Percentiles rank a stretch among this genome's conserved stretches.
Evolutionary conservation across 495 filamentous ascomycete genomes (phyloP).

Genomic region (Podospora fimiseda): DNA sequence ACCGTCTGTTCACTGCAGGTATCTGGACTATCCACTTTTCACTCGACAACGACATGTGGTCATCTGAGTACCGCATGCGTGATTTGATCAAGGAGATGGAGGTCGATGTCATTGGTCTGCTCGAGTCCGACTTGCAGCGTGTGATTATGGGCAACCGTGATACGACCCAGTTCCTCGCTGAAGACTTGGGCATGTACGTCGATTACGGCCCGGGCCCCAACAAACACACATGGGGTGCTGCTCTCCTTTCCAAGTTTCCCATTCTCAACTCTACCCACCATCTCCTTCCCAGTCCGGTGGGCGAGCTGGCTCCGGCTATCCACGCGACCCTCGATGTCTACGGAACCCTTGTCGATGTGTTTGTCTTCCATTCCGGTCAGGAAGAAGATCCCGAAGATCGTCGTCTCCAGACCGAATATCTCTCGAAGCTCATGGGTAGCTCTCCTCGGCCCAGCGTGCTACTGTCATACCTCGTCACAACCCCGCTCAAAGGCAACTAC

Average conservation of each 20-base stretch:
- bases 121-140: constrained; percentile 90
- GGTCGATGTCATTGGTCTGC: constrained; percentile 86
- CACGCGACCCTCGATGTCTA: constrained; percentile 92
- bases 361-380: constrained; percentile 98
- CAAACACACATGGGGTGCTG: constrained; percentile 97
- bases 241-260: constrained; percentile 92
- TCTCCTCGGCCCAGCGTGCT: constrained; percentile 76
- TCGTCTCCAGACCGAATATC: constrained; percentile 77
- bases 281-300: constrained; percentile 83
- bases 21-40: constrained; percentile 99
- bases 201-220: constrained; percentile 97
- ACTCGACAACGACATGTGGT: constrained; percentile 99
- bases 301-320: constrained; percentile 93
- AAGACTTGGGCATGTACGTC: constrained; percentile 96
- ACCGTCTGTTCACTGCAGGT: constrained; percentile 81
- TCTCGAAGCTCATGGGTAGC: constrained; percentile 81
- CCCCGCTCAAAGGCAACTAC: constrained; percentile 89
- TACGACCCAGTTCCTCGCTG: constrained; percentile 88
- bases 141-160: constrained; percentile 99
- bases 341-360: constrained; percentile 81
- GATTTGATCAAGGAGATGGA: constrained; percentile 89
- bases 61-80: constrained; percentile 87
- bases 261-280: constrained; percentile 97
- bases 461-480: constrained; percentile 87
- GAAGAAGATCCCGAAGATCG: constrained; percentile 96